These are phyloP conservation scores for Neofusicoccum laricinum DNA, from an alignment of 2,329 filamentous ascomycete genomes.

Conservation along the genomic window DNA sequence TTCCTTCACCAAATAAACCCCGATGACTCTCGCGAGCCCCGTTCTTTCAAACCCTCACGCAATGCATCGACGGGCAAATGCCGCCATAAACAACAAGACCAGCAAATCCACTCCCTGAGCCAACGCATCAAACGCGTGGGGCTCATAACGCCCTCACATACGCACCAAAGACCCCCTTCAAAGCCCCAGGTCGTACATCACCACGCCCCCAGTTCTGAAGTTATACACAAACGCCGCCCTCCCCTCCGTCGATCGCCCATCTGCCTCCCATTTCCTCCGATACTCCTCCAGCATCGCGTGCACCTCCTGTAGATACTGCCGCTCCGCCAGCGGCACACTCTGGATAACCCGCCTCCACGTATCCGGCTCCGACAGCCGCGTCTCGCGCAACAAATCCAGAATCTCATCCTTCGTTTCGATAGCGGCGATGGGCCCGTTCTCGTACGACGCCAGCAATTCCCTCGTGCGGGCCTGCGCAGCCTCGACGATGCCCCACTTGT, in stretches of 20 bases:
- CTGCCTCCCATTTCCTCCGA: conserved; percentile 56
- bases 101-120: no score
- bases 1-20: no score
- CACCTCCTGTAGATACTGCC: conserved; percentile 78
- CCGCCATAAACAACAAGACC: no score
- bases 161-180: background rate
- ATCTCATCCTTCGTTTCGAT: conserved; percentile 85
- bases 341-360: conserved; percentile 82
- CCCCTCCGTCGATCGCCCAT: conserved; percentile 36
- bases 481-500: conserved; percentile 81
- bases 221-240: conserved; percentile 88
- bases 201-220: conserved; percentile 76
- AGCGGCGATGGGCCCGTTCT: conserved; percentile 73
- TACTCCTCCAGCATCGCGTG: conserved; percentile 70
- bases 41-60: no score
- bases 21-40: no score
- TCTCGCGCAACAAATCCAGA: conserved; percentile 71
- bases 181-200: conserved; percentile 74
- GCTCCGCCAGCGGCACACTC: conserved; percentile 69
- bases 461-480: conserved; percentile 60
- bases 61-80: no score
- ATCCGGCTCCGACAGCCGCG: conserved; percentile 74
- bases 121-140: no score
- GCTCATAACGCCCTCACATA: no score
- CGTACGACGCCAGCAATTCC: conserved; percentile 66